Conservation (phyloP, 2,329 filamentous ascomycete genomes). For the Paracorniculantispora psalliotae region DNA sequence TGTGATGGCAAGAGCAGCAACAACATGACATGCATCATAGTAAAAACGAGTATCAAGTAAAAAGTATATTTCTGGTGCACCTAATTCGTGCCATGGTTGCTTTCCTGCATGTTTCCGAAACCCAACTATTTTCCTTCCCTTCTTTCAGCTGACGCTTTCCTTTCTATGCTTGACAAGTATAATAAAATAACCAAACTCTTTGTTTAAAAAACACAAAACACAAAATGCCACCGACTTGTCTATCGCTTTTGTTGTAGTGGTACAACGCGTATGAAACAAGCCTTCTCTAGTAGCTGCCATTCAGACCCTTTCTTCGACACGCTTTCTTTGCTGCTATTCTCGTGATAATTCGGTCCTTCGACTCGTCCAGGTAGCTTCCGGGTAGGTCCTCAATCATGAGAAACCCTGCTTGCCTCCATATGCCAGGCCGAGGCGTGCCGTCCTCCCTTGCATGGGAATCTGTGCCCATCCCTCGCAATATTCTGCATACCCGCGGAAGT, state of each 20-base stretch:
- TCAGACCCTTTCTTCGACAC: neutral
- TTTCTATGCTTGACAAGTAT: neutral
- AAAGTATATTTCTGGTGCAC: neutral
- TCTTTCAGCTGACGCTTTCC: conserved; percentile 5
- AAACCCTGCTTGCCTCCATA: neutral
- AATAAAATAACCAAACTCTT: neutral
- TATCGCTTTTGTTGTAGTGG: neutral
- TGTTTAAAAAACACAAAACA: neutral
- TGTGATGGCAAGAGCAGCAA: too few species aligned
- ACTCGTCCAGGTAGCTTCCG: neutral
- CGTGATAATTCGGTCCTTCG: neutral
- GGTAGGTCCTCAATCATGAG: neutral
- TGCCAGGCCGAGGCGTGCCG: neutral
- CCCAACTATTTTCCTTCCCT: neutral
- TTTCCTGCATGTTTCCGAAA: neutral
- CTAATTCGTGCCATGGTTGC: neutral
- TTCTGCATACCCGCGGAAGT: neutral
- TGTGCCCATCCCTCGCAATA: neutral
- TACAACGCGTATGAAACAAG: neutral
- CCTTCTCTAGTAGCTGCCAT: neutral
- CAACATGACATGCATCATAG: too few species aligned
- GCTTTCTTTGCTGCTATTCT: neutral
- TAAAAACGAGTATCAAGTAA: neutral
- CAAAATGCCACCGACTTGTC: neutral
- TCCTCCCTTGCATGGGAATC: neutral